Percentiles rank a stretch among this genome's conserved stretches.
These are phyloP conservation scores for Ogataea paraovalis DNA, from an alignment of 805 yeast genomes.

Conservation along the genomic window DNA sequence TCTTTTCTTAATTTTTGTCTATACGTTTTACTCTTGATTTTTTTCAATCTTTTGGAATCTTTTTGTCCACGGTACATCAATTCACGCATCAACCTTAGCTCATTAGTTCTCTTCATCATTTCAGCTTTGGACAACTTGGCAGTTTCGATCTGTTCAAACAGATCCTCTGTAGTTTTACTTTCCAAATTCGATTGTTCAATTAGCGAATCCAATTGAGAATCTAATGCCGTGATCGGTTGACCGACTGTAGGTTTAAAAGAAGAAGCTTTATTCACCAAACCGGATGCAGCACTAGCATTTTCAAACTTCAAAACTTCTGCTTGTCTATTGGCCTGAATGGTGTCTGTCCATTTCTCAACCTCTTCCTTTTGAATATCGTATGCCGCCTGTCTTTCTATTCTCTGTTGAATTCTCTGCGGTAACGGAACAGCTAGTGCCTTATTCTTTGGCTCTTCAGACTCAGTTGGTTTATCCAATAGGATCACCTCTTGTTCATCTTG, in stretches of 20 bases:
- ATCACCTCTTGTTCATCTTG: constrained; percentile 47
- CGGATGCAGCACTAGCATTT: constrained; percentile 45
- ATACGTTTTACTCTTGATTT: constrained; percentile 89
- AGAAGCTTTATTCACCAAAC: constrained; percentile 43
- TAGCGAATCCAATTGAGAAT: constrained; percentile 56
- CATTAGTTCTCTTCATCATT: constrained; percentile 68
- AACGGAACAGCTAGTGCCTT: constrained; percentile 71
- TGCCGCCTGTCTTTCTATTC: constrained; percentile 85
- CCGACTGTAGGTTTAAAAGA: constrained; percentile 49
- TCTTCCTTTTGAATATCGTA: constrained; percentile 85
- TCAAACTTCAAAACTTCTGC: constrained; percentile 77
- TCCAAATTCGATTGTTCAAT: constrained; percentile 62
- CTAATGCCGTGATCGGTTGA: constrained; percentile 56
- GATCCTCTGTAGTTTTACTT: constrained; percentile 72
- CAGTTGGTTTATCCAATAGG: constrained; percentile 31
- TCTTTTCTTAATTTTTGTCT: constrained; percentile 86
- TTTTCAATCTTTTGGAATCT: constrained; percentile 85
- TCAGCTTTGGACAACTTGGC: constrained; percentile 82
- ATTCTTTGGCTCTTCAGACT: constrained; percentile 12
- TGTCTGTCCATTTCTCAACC: constrained; percentile 83
- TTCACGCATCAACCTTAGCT: constrained; percentile 88
- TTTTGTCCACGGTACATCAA: constrained; percentile 94
- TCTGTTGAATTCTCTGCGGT: constrained; percentile 79
- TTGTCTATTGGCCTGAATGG: constrained; percentile 69
- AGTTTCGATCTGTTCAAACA: constrained; percentile 81